Conservation (phyloP, 1,284 basidiomycete genomes). For the Xerocomus nothofagi region DNA sequence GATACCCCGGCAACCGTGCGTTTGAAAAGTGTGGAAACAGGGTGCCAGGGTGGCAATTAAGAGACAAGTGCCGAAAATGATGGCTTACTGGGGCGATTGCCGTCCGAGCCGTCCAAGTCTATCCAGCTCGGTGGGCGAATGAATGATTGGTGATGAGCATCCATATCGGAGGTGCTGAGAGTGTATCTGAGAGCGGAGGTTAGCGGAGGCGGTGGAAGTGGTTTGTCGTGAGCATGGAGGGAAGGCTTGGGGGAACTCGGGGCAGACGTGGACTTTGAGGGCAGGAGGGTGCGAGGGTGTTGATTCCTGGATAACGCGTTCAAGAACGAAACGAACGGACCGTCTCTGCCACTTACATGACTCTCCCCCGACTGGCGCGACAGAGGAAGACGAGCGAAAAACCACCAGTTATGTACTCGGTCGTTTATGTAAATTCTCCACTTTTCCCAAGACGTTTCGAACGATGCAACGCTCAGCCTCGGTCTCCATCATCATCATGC, state of each 20-base stretch:
- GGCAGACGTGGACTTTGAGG: slow-evolving; percentile 32
- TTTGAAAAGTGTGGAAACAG: slow-evolving; percentile 25
- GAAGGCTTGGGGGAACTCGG: slow-evolving; percentile 28
- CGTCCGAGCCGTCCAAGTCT: slow-evolving; percentile 8
- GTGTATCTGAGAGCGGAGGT: slow-evolving; percentile 14
- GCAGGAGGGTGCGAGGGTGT: slow-evolving; percentile 26
- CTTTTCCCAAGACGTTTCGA: slow-evolving; percentile 25
- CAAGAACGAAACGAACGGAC: no score
- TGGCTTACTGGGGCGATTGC: slow-evolving; percentile 23
- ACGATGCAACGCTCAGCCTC: slow-evolving; percentile 7
- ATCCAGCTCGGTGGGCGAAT: slow-evolving; percentile 29
- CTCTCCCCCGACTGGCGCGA: no score
- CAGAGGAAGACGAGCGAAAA: slow-evolving; percentile 6
- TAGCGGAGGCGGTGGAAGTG: slow-evolving; percentile 30
- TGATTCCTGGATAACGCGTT: no score
- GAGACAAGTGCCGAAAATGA: slow-evolving; percentile 3
- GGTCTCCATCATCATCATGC: background rate
- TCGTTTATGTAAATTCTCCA: slow-evolving; percentile 31
- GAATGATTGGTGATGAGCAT: slow-evolving; percentile 23
- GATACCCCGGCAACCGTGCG: background rate
- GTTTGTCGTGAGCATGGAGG: slow-evolving; percentile 27
- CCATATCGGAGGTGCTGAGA: slow-evolving; percentile 27
- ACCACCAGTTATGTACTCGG: slow-evolving; percentile 24
- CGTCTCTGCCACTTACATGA: slow-evolving; percentile 31
- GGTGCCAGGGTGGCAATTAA: slow-evolving; percentile 14